Conservation (phyloP, 2,329 filamentous ascomycete species). For the Arthroderma sp. region DNA sequence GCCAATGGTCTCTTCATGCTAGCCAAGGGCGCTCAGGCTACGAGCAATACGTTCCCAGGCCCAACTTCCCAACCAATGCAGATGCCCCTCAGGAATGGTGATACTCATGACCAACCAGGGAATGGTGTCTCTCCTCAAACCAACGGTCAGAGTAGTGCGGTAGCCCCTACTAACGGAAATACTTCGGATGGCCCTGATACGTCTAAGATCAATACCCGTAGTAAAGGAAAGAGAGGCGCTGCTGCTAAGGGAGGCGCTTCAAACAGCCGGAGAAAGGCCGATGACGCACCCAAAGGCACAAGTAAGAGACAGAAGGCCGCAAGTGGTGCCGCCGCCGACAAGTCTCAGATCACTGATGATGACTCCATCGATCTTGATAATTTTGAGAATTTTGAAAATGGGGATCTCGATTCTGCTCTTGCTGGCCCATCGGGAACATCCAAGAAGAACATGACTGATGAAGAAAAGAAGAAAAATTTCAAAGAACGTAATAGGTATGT, state of each 20-base stretch:
- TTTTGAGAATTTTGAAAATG: not conserved
- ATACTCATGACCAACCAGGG: slow-evolving; percentile 31
- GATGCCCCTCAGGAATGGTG: slow-evolving; percentile 37
- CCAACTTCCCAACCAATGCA: slow-evolving; percentile 33
- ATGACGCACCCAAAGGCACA: slow-evolving; percentile 57
- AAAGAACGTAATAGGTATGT: slow-evolving; percentile 85
- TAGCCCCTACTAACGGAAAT: slow-evolving; percentile 57
- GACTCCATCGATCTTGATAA: slow-evolving; percentile 43
- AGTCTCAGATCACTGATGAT: slow-evolving; percentile 35
- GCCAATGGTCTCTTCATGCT: slow-evolving; percentile 90
- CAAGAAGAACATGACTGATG: slow-evolving; percentile 84
- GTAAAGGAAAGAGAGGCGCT: slow-evolving; percentile 57
- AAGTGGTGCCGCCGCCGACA: slow-evolving; percentile 33
- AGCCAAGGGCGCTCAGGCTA: slow-evolving; percentile 51
- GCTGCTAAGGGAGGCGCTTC: slow-evolving; percentile 34
- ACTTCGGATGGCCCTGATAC: slow-evolving; percentile 59
- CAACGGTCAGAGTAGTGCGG: slow-evolving; percentile 18
- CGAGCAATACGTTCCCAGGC: slow-evolving; percentile 42
- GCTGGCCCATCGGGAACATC: slow-evolving; percentile 25
- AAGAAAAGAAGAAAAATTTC: slow-evolving; percentile 98
- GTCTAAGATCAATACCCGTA: slow-evolving; percentile 50
- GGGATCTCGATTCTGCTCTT: slow-evolving; percentile 41
- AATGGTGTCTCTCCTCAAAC: not conserved
- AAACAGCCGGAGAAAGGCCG: slow-evolving; percentile 66
- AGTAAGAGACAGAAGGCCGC: slow-evolving; percentile 63